Evolutionary conservation across 305 asterid species (phyloP).

Genomic region (Solanum chacoense): DNA sequence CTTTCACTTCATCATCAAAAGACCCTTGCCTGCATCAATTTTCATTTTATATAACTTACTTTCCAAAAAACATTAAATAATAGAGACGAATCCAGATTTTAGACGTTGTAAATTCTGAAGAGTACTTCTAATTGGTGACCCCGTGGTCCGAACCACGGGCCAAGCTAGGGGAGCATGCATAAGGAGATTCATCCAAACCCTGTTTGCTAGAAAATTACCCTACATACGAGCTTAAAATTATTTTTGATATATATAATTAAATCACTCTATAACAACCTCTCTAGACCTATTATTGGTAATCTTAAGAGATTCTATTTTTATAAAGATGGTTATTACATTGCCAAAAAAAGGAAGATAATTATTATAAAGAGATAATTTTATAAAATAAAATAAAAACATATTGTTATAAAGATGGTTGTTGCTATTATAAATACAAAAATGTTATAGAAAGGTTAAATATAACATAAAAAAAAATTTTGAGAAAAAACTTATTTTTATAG

Average conservation of each 20-base stretch:
- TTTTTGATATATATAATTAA: background rate
- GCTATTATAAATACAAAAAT: background rate
- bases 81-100: background rate
- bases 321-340: background rate
- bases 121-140: background rate
- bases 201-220: fast-evolving
- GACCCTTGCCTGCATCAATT: slow-evolving; percentile 31
- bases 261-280: background rate
- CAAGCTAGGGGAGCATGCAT: background rate
- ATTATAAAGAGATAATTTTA: background rate
- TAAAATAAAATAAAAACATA: background rate
- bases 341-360: background rate
- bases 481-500: background rate
- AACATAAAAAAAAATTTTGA: background rate
- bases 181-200: background rate
- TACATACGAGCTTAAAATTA: background rate
- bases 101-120: background rate
- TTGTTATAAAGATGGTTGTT: background rate
- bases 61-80: background rate
- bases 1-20: slow-evolving; percentile 37
- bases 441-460: background rate
- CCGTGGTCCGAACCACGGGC: background rate
- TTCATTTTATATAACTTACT: background rate
- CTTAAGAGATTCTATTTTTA: background rate
- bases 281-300: background rate